Conservation (phyloP, 495 filamentous ascomycete genomes). For the Penicillium taxi region DNA sequence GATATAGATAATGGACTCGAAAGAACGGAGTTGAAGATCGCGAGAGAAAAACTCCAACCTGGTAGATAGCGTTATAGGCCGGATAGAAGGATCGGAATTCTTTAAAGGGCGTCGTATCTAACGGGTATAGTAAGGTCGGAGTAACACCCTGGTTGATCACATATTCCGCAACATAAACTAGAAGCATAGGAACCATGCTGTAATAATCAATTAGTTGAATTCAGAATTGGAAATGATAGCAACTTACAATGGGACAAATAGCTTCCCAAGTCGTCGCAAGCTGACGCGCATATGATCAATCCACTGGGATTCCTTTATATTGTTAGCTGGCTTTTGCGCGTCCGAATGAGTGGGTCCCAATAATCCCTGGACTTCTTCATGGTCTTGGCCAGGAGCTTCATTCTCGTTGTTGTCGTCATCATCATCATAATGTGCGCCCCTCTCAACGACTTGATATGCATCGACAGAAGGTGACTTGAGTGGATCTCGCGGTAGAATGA, state of each 20-base stretch:
- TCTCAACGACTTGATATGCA: conserved; percentile 26
- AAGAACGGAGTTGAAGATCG: conserved; percentile 83
- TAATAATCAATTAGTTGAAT: conserved; percentile 19
- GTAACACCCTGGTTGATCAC: conserved; percentile 91
- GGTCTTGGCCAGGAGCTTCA: conserved; percentile 5
- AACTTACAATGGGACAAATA: conserved; percentile 63
- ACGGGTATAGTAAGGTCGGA: conserved; percentile 81
- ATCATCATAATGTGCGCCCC: conserved; percentile 35
- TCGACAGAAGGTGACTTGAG: conserved; percentile 28
- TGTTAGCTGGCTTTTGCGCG: conserved; percentile 15
- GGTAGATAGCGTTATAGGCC: conserved; percentile 88
- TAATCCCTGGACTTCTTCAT: conserved; percentile 31
- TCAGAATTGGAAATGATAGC: not conserved
- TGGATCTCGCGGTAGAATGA: conserved; percentile 59
- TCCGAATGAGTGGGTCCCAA: conserved; percentile 24
- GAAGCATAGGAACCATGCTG: conserved; percentile 81
- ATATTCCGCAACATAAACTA: conserved; percentile 94
- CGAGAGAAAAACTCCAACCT: conserved; percentile 88
- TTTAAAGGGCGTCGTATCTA: conserved; percentile 63
- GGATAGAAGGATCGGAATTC: conserved; percentile 86
- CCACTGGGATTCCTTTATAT: conserved; percentile 4
- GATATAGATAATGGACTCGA: conserved; percentile 70
- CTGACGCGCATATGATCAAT: conserved; percentile 40
- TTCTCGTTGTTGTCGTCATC: conserved; percentile 32
- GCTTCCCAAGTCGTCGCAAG: conserved; percentile 41